Base-by-base conservation (phyloP, 2,329 filamentous ascomycete genomes). In the Myriosclerotinia curreyana region DNA sequence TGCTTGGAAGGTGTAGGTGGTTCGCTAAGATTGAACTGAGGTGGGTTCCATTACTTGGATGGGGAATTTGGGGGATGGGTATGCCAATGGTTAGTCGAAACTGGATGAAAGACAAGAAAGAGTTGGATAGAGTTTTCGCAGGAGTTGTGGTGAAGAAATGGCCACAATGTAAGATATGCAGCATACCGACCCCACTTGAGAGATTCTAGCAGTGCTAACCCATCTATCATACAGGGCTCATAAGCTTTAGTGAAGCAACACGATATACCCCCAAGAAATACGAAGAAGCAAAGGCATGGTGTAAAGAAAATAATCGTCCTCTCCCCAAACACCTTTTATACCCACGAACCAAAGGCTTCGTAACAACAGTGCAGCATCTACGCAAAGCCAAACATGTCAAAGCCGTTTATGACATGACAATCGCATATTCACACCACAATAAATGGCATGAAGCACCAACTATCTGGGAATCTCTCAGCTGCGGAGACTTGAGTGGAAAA, bases 171-270 rank as follows among this genome's bases (percentile, higher is more conserved):
- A 76, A 77, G 81, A 20, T 36, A 25, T 36, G 31, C 77, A 44
- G 48, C 36, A 25, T 49, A 28, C 15, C 2, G 22, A n/a, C 36
- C n/a, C 14, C 17, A 60, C 20, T 14, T 15, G 8, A 56, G 28
- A 20, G 20, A 34, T 51, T n/a, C 22, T 54, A n/a, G 56, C 59
- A 40, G 67, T 49, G 51, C 60, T 62, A 56, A 62, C n/a, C 34
- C 28, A 31, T 62, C 34, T 25, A 36, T 51, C 11, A 49, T 34
- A 12, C 68, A 86, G 84, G 84, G 86, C 81, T 87, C 69, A 81
- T 88, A 69, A 84, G 83, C 70, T 87, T 84, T 77, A 85, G 82
- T 70, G 85, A 88, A 76, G 82, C 81, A n/a, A 86, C 84, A 11
- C 79, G 85, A 66, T 86, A 80, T 72, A 86, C 82, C 3, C 76